A percentile compares a stretch with the other conserved stretches of the same genome.
Conservation (phyloP, 805 yeast genomes). For the Hanseniaspora lachancei region DNA sequence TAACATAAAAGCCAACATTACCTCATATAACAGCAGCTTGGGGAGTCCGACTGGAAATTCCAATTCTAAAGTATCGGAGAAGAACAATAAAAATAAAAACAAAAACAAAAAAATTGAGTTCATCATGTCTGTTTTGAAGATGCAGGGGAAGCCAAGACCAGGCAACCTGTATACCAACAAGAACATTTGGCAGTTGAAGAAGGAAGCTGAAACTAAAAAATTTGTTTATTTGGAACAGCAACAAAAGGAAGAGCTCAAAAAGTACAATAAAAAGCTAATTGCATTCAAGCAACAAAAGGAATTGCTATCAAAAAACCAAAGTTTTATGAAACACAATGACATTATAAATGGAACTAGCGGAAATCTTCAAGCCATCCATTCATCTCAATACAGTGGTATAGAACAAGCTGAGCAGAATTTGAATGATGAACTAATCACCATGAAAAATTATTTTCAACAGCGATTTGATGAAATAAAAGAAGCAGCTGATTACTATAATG, state of each 20-base stretch:
- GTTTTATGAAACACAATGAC: neutral
- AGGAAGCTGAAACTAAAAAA: constrained; percentile 6
- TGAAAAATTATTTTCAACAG: neutral
- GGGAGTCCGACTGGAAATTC: too few relatives aligned
- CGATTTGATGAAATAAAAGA: neutral
- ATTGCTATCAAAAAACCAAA: neutral
- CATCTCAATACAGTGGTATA: neutral
- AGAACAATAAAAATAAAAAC: neutral
- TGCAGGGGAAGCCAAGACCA: constrained; percentile 10
- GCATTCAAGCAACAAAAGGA: constrained; percentile 7
- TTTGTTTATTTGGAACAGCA: constrained; percentile 1
- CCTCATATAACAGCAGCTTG: too few relatives aligned
- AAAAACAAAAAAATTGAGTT: neutral
- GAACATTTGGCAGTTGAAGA: constrained; percentile 3
- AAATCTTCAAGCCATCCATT: neutral
- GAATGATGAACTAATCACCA: neutral
- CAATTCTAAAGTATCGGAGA: neutral
- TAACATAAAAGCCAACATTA: neutral
- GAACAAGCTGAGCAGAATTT: constrained; percentile 4
- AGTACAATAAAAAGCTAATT: neutral
- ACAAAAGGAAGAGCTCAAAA: constrained; percentile 1
- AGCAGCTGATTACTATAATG: neutral
- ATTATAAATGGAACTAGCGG: neutral
- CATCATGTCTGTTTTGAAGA: constrained; percentile 1
- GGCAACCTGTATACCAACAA: constrained; percentile 1